phyloP scores from a whole-genome alignment of 2,329 filamentous ascomycete species.

The Bisporella sp. region DNA sequence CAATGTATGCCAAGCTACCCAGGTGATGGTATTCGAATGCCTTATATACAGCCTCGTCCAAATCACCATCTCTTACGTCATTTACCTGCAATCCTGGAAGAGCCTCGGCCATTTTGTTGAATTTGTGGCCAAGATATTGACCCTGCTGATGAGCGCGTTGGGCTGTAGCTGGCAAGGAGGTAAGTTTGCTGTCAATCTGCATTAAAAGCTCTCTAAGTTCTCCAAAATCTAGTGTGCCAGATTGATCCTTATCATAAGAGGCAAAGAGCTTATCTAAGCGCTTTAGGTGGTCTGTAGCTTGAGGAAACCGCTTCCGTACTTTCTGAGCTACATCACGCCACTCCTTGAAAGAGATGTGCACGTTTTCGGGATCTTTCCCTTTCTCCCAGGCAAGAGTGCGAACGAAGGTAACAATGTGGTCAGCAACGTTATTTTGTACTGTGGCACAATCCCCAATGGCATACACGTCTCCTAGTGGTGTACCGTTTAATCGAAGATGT shows the following conservation, averaged over 20 bases:
- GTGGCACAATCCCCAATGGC: conserved; percentile 94
- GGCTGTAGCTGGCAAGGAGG: conserved; percentile 87
- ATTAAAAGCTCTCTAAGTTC: conserved; percentile 82
- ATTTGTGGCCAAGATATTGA: conserved; percentile 83
- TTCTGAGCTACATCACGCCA: conserved; percentile 80
- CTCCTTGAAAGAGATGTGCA: conserved; percentile 79
- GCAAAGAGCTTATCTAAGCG: conserved; percentile 87
- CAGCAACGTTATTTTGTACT: conserved; percentile 93
- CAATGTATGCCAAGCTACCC: conserved; percentile 88
- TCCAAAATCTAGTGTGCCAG: conserved; percentile 86
- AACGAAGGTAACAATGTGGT: conserved; percentile 85
- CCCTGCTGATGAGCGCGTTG: conserved; percentile 97
- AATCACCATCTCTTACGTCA: conserved; percentile 77
- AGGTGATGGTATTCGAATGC: conserved; percentile 93
- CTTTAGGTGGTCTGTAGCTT: conserved; percentile 78
- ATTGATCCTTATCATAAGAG: conserved; percentile 88
- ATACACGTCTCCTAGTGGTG: conserved; percentile 90
- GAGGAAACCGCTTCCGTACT: conserved; percentile 84
- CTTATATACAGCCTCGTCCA: conserved; percentile 88
- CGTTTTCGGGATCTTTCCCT: conserved; percentile 80
- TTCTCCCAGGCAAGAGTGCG: conserved; percentile 87
- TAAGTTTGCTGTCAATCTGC: conserved; percentile 93
- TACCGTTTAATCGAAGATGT: conserved; percentile 81
- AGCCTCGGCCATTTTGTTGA: conserved; percentile 81
- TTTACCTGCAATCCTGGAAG: conserved; percentile 71